These are phyloP conservation scores for Medicago ruthenica DNA, from an alignment of 306 rosid species.

Conservation along the genomic window DNA sequence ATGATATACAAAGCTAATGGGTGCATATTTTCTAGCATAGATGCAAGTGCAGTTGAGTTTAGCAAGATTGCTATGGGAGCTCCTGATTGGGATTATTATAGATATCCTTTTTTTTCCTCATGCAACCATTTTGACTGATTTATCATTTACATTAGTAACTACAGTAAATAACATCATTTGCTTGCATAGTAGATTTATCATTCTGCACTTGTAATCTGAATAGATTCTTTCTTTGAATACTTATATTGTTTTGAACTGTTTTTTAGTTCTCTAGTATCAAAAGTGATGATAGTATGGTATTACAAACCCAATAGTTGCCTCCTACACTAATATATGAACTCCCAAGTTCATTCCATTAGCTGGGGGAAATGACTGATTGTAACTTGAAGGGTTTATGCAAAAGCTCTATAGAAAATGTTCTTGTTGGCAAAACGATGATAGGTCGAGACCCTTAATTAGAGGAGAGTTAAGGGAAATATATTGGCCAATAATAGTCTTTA, in stretches of 20 bases:
- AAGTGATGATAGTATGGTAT: not conserved
- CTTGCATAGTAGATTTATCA: not conserved
- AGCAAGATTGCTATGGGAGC: slow-evolving; percentile 92
- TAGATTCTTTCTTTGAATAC: slow-evolving; percentile 9
- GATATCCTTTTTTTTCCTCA: slow-evolving; percentile 74
- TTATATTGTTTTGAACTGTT: not conserved
- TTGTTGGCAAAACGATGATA: too few relatives aligned
- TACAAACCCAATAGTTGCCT: slow-evolving; percentile 9
- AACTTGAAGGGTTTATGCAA: not conserved
- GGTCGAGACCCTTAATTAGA: too few relatives aligned
- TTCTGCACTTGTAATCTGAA: not conserved
- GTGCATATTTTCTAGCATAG: slow-evolving; percentile 83
- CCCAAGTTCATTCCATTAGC: slow-evolving; percentile 19
- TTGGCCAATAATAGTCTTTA: too few relatives aligned
- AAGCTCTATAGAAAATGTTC: too few relatives aligned
- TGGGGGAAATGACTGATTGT: slow-evolving; percentile 18
- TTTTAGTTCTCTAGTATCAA: slow-evolving; percentile 1
- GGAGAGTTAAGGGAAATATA: too few relatives aligned
- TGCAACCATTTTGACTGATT: slow-evolving; percentile 10
- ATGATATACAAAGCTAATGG: slow-evolving; percentile 89
- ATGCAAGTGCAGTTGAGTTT: slow-evolving; percentile 87
- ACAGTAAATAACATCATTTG: slow-evolving; percentile 16
- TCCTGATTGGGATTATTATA: slow-evolving; percentile 88
- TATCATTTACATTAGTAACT: not conserved
- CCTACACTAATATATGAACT: slow-evolving; percentile 7